phyloP scores from a whole-genome alignment of 2,329 filamentous ascomycete species.

The Ustilaginoidea virens region DNA sequence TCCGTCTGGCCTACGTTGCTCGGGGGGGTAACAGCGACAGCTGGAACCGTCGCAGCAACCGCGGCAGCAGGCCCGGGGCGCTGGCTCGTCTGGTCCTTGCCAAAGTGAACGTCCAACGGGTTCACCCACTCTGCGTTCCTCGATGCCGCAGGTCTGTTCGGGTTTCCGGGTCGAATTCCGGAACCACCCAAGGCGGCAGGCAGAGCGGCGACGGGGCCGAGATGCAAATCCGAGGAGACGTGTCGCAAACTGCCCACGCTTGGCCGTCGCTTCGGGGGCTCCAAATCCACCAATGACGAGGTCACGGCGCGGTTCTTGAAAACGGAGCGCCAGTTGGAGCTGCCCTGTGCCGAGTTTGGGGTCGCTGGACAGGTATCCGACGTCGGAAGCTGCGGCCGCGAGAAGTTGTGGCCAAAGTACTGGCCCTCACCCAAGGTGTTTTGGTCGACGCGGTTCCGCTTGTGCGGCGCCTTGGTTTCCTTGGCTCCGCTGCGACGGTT shows the following conservation, averaged over 20 bases:
- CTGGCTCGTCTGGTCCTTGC: slow-evolving; percentile 12
- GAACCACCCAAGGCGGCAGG: slow-evolving; percentile 17
- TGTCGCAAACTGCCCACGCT: slow-evolving; percentile 15
- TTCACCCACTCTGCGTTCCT: slow-evolving; percentile 27
- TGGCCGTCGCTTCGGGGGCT: slow-evolving; percentile 13
- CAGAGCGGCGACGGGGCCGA: slow-evolving; percentile 15
- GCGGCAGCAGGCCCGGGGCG: background rate
- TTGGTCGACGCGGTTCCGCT: slow-evolving; percentile 18
- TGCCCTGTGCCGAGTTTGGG: slow-evolving; percentile 17
- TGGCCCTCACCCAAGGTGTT: slow-evolving; percentile 18
- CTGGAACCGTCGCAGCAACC: background rate
- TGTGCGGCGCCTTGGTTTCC: slow-evolving; percentile 10
- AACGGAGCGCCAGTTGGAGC: slow-evolving; percentile 16
- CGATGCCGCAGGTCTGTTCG: slow-evolving; percentile 10
- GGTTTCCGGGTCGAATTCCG: slow-evolving; percentile 13
- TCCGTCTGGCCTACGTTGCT: too few relatives aligned
- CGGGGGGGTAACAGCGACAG: too few relatives aligned
- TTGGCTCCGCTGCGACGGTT: slow-evolving; percentile 3
- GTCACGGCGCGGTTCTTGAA: slow-evolving; percentile 21
- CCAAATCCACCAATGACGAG: slow-evolving; percentile 30
- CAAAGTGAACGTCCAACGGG: slow-evolving; percentile 32
- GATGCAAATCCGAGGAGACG: slow-evolving; percentile 23
- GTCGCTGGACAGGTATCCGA: slow-evolving; percentile 22
- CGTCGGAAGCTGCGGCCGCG: slow-evolving; percentile 16
- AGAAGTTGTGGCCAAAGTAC: slow-evolving; percentile 20